Evolutionary conservation across 2,329 filamentous ascomycete species (phyloP).

Genomic region (Acrodontium crateriforme): DNA sequence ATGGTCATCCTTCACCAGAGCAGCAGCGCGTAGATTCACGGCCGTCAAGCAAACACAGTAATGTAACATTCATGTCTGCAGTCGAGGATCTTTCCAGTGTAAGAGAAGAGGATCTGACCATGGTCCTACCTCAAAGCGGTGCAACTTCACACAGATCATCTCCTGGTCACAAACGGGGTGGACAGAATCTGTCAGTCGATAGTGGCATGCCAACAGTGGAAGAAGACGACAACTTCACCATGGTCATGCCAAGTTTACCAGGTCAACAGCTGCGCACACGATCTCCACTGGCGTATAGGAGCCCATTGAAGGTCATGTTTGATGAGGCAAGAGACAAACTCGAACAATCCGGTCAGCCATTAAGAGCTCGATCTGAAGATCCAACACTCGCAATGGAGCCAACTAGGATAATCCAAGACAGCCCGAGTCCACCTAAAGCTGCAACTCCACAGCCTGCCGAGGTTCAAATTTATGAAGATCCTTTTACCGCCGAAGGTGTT

Average conservation of each 20-base stretch:
- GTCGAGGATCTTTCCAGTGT: conserved; percentile 13
- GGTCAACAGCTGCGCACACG: conserved; percentile 10
- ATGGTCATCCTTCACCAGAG: conserved; percentile 8
- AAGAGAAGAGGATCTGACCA: conserved; percentile 32
- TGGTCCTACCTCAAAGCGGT: conserved; percentile 32
- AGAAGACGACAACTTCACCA: conserved; percentile 35
- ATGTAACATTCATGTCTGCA: conserved; percentile 6
- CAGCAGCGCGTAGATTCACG: conserved; percentile 10
- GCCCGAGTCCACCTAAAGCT: conserved; percentile 15
- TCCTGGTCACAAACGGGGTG: conserved; percentile 24
- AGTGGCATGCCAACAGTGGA: conserved; percentile 21
- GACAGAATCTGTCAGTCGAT: conserved; percentile 27
- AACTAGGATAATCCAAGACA: too few species aligned
- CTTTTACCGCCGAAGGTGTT: conserved; percentile 28
- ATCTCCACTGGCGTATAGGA: conserved; percentile 18
- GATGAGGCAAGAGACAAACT: conserved; percentile 18
- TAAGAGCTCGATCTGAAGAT: too few species aligned
- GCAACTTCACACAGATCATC: conserved; percentile 20
- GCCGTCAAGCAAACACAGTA: conserved; percentile 21
- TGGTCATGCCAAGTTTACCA: conserved; percentile 32
- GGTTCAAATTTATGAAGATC: conserved; percentile 41
- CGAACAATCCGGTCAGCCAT: conserved; percentile 1
- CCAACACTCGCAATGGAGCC: too few species aligned
- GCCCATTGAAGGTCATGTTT: conserved; percentile 21
- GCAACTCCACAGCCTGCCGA: conserved; percentile 21